phyloP scores from a whole-genome alignment of 352 stramenopile species.

The Elongisporangium senticosum region DNA sequence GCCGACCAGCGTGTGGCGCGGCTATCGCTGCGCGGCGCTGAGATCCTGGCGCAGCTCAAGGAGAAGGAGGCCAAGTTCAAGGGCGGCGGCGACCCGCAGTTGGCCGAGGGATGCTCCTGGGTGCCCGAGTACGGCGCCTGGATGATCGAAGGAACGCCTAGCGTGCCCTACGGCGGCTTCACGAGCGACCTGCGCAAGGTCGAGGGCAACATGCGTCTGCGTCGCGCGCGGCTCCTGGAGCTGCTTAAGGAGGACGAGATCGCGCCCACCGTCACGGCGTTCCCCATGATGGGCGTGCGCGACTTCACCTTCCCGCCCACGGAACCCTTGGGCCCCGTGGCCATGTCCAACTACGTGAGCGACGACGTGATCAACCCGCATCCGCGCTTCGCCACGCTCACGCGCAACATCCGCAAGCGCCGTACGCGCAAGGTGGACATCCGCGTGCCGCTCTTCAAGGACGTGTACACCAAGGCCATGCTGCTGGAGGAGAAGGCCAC shows the following conservation, averaged over 20 bases:
- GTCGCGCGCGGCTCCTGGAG: conserved; percentile 92
- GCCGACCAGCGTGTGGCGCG: conserved; percentile 75
- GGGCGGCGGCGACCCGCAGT: conserved; percentile 13
- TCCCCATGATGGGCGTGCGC: conserved; percentile 94
- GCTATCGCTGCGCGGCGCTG: conserved; percentile 89
- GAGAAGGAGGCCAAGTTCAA: conserved; percentile 77
- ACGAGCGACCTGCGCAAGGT: conserved; percentile 94
- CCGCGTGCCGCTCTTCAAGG: conserved; percentile 79
- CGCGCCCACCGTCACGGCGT: conserved; percentile 94
- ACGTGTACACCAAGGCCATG: conserved; percentile 76
- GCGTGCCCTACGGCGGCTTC: conserved; percentile 92
- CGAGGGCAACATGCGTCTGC: conserved; percentile 97
- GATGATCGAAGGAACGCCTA: conserved; percentile 99
- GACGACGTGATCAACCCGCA: conserved; percentile 99
- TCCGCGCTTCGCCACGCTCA: conserved; percentile 97
- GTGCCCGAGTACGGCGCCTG: conserved; percentile 99
- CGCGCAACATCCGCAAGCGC: conserved; percentile 97
- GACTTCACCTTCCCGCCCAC: conserved; percentile 86
- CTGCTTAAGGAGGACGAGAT: conserved; percentile 94
- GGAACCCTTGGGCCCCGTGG: conserved; percentile 65
- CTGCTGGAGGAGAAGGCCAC: conserved; percentile 58
- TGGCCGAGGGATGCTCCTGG: conserved; percentile 94
- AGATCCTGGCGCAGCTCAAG: conserved; percentile 93
- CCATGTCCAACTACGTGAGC: conserved; percentile 95
- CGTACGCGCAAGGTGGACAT: conserved; percentile 84